phyloP scores from a whole-genome alignment of 2,329 filamentous ascomycete species.

The Aspergillus sp. region DNA sequence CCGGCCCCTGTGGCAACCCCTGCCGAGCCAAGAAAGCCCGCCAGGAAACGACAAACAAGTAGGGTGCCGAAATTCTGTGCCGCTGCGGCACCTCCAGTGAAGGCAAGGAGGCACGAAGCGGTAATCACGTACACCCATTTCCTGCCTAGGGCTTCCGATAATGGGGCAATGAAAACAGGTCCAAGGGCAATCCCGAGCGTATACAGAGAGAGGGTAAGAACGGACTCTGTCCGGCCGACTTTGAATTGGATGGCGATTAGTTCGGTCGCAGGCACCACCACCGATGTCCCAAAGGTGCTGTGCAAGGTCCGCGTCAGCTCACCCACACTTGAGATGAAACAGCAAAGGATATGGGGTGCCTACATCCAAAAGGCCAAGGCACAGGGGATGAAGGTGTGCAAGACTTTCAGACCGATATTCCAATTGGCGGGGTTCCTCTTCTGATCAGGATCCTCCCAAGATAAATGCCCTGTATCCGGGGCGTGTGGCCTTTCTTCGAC shows the following conservation, averaged over 20 bases:
- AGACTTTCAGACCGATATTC: too few relatives aligned
- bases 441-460: too few relatives aligned
- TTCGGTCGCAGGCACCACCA: neutral
- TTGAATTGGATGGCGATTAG: slow-evolving; percentile 12
- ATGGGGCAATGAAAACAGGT: slow-evolving; percentile 33
- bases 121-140: slow-evolving; percentile 34
- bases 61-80: slow-evolving; percentile 66
- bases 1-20: slow-evolving; percentile 67
- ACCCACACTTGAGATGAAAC: too few relatives aligned
- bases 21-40: slow-evolving; percentile 64
- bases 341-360: too few relatives aligned
- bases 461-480: too few relatives aligned
- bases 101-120: slow-evolving; percentile 33
- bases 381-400: too few relatives aligned
- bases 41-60: slow-evolving; percentile 72
- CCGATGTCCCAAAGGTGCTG: slow-evolving; percentile 4
- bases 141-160: slow-evolving; percentile 37
- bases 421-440: too few relatives aligned
- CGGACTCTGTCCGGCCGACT: slow-evolving; percentile 20
- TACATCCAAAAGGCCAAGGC: too few relatives aligned
- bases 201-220: slow-evolving; percentile 35
- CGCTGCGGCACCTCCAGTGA: slow-evolving; percentile 38
- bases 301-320: neutral
- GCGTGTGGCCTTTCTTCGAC: too few relatives aligned
- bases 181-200: slow-evolving; percentile 37